These are phyloP conservation scores for Globisporangium cylindrosporum DNA, from an alignment of 352 stramenopile genomes.

Conservation along the genomic window DNA sequence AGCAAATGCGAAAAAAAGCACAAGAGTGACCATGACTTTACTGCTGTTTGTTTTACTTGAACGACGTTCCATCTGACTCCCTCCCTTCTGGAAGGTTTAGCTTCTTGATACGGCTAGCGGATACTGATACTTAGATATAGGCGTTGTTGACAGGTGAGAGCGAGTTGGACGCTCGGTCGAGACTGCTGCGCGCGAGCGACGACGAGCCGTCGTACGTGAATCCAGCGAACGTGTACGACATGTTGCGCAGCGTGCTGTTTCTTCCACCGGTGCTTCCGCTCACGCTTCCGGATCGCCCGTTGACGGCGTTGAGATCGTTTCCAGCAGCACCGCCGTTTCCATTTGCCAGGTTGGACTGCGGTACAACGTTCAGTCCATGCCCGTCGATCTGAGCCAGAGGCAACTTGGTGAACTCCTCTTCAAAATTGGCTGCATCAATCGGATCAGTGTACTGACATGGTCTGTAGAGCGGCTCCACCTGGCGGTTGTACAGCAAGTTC, in stretches of 20 bases:
- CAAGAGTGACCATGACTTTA: background rate
- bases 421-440: constrained; percentile 81
- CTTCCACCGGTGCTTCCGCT: constrained; percentile 33
- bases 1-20: background rate
- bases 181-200: constrained; percentile 41
- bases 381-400: constrained; percentile 68
- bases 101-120: constrained; percentile 9
- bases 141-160: constrained; percentile 14
- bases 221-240: constrained; percentile 84
- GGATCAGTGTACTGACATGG: constrained; percentile 82
- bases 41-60: background rate
- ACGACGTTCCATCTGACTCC: background rate
- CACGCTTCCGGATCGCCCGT: constrained; percentile 15
- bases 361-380: constrained; percentile 59
- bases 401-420: constrained; percentile 82
- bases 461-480: constrained; percentile 76
- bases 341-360: constrained; percentile 24
- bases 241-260: constrained; percentile 70
- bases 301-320: constrained; percentile 14
- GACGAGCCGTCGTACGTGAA: constrained; percentile 81
- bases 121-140: constrained; percentile 25
- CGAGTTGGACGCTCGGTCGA: constrained; percentile 25
- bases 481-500: constrained; percentile 73
- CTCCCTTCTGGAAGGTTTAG: background rate
- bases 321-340: constrained; percentile 13